Conservation (phyloP, 495 filamentous ascomycete genomes). For the Aspergillus diversus region DNA sequence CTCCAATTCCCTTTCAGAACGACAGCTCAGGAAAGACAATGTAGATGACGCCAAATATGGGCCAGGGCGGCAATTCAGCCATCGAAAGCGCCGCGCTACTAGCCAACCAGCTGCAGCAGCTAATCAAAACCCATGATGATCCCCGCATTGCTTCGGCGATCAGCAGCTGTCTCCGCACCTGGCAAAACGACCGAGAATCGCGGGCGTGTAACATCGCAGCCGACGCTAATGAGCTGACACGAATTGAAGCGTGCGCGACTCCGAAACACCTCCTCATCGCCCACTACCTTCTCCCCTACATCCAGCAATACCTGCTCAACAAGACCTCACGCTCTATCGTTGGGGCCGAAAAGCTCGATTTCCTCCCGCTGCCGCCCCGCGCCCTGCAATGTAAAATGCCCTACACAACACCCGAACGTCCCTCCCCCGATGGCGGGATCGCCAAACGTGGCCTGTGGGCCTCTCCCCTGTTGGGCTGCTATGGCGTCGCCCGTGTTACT, state of each 20-base stretch:
- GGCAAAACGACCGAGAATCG: constrained; percentile 10
- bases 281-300: constrained; percentile 4
- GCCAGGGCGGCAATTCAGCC: constrained; percentile 27
- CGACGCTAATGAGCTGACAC: constrained; percentile 6
- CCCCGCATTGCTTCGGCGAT: background rate
- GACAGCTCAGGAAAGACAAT: background rate
- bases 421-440: background rate
- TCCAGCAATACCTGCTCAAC: background rate
- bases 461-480: constrained; percentile 12
- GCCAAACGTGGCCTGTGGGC: constrained; percentile 17
- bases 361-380: constrained; percentile 5
- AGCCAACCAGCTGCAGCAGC: constrained; percentile 35
- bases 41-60: constrained; percentile 29
- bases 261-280: constrained; percentile 10
- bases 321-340: background rate
- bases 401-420: background rate
- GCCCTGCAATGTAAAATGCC: constrained; percentile 11
- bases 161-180: background rate
- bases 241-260: constrained; percentile 12
- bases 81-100: constrained; percentile 48
- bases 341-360: constrained; percentile 9
- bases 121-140: background rate
- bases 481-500: background rate
- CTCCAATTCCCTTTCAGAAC: background rate
- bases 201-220: background rate